Evolutionary conservation across 1,284 basidiomycete species (phyloP).

Genomic region (Tilletia indica): DNA sequence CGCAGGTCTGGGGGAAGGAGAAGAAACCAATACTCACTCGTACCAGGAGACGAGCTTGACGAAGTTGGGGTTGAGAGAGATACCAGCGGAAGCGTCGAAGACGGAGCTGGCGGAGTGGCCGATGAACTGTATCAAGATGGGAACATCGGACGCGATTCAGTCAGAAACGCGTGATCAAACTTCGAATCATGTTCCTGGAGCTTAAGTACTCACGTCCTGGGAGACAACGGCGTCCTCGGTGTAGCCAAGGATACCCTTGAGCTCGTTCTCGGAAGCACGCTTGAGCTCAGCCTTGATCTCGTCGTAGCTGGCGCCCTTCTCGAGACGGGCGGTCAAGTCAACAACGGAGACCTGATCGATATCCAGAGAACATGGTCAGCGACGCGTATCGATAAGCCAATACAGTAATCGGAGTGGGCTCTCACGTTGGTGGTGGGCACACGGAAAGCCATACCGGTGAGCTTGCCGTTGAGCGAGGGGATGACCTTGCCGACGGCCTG

Average conservation of each 20-base stretch:
- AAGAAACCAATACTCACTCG: constrained; percentile 32
- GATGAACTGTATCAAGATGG: constrained; percentile 69
- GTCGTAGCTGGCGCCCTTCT: constrained; percentile 78
- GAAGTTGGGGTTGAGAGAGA: constrained; percentile 87
- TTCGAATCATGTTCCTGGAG: too few species aligned
- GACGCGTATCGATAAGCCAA: background rate
- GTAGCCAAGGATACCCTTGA: constrained; percentile 85
- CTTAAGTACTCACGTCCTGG: constrained; percentile 36
- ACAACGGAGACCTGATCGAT: constrained; percentile 65
- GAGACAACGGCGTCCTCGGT: constrained; percentile 94
- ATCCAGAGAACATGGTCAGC: background rate
- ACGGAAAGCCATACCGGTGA: constrained; percentile 92
- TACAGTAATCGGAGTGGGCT: background rate
- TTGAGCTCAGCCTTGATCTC: constrained; percentile 87
- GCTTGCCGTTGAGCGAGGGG: constrained; percentile 92
- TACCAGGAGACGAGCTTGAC: constrained; percentile 91
- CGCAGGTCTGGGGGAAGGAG: too few species aligned
- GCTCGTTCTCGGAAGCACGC: constrained; percentile 70
- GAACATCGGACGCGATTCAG: background rate
- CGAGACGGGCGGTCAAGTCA: constrained; percentile 89
- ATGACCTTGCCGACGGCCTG: constrained; percentile 96
- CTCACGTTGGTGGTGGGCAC: constrained; percentile 87
- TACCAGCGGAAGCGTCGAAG: constrained; percentile 84
- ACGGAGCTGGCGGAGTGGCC: constrained; percentile 68
- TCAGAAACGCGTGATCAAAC: background rate